Evolutionary conservation across 352 stramenopile genomes (phyloP), one percentile per base, ranked within the genome.

Genomic region (Globisporangium paroecandrum): DNA sequence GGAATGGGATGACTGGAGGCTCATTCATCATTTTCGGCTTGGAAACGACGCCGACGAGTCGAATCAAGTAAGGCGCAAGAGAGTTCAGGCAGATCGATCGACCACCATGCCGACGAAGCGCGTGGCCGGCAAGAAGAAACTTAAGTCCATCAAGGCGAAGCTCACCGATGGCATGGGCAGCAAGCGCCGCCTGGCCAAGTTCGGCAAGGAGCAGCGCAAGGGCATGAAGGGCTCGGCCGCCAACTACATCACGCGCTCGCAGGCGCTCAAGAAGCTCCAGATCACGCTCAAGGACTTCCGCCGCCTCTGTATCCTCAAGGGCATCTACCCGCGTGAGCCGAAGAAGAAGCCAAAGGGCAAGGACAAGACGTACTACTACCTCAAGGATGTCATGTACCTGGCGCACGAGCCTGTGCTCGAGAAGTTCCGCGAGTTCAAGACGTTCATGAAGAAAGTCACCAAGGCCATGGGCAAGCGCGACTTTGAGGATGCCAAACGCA

Each of bases 351-450:
- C 79, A 3, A 91, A 89, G 63, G 97, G 97, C 68, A 98, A 98
- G 72, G 95, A 98, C 65, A 98, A 99, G 85, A 97, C 97, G 36
- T 99, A 99, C 77, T 99, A 99, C 81, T 98, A 99, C 80, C 87
- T 99, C 62, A 99, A 99, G 80, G 98, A 99, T 79, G 90, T 99
- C 56, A 91, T 92, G 78, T 99, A 97, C 69, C 79, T 99, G 65
- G 87, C 94, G 1, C 97, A 99, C 76, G 98, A 99, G 75, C 98
- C 98, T 0, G 81, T 99, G 27, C 81, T 99, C 12, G 78, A 99
- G 10, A 99, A 99, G 74, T 99, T 99, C 78, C 89, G 97, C 58
- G 93, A 98, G 20, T 99, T 93, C 69, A 98, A 99, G 73, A 91
- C 94, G 1, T 99, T 99, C 78, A 99, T 99, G 97, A 99, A 99